These are phyloP conservation scores for Diddensiella transvaalensis DNA, from an alignment of 805 yeast species.

Conservation along the genomic window DNA sequence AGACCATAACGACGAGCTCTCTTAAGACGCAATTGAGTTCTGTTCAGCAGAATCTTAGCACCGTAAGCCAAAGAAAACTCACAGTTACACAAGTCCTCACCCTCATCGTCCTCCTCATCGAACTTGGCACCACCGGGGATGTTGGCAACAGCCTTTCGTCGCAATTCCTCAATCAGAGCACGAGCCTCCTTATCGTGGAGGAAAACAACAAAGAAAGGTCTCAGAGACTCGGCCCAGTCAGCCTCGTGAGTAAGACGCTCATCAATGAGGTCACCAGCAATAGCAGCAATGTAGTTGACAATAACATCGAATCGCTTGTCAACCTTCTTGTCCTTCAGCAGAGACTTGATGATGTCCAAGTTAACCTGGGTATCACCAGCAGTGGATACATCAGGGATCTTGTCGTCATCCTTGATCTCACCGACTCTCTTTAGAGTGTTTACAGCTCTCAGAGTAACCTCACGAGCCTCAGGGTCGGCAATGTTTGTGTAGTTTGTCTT, in stretches of 20 bases:
- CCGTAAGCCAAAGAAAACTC: conserved; percentile 99
- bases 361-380: conserved; percentile 97
- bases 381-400: conserved; percentile 93
- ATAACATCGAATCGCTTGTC: conserved; percentile 74
- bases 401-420: conserved; percentile 86
- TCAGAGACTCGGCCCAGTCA: conserved; percentile 83
- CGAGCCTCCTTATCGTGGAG: conserved; percentile 90
- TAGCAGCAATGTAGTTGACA: conserved; percentile 81
- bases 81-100: conserved; percentile 94
- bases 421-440: conserved; percentile 98
- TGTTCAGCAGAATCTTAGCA: conserved; percentile 99
- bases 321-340: conserved; percentile 61
- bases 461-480: conserved; percentile 99
- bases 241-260: conserved; percentile 93
- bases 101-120: conserved; percentile 83
- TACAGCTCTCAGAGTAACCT: conserved; percentile 94
- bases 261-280: conserved; percentile 98
- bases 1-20: conserved; percentile 98
- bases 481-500: conserved; percentile 90
- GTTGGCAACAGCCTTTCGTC: conserved; percentile 96
- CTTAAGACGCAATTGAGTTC: conserved; percentile 85
- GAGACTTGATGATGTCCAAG: conserved; percentile 70
- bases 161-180: conserved; percentile 87
- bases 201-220: conserved; percentile 95
- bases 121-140: conserved; percentile 93